These are phyloP conservation scores for Penicillium frequentans DNA, from an alignment of 2,329 filamentous ascomycete species.

Conservation along the genomic window DNA sequence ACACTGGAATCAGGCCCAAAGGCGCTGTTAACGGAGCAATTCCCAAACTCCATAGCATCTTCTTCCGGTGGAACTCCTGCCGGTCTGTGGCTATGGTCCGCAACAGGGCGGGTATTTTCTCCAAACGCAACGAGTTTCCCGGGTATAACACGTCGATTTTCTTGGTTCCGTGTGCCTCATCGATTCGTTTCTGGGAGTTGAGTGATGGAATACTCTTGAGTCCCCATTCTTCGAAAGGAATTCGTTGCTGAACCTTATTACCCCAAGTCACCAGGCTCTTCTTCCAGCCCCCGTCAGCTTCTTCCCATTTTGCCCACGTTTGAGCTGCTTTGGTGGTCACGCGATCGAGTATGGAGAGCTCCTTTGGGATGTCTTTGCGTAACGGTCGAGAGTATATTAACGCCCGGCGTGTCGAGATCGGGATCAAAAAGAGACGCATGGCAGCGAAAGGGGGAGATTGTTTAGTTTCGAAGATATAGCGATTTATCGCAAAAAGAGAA, in stretches of 20 bases:
- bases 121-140: constrained; percentile 63
- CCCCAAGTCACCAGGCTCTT: constrained; percentile 82
- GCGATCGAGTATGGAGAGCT: constrained; percentile 66
- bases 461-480: background rate
- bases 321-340: constrained; percentile 68
- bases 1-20: constrained; percentile 83
- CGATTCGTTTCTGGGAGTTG: constrained; percentile 63
- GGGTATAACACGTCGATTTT: constrained; percentile 72
- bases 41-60: constrained; percentile 76
- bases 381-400: constrained; percentile 88
- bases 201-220: constrained; percentile 90
- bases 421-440: constrained; percentile 93
- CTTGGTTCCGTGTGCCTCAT: constrained; percentile 65
- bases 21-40: constrained; percentile 83
- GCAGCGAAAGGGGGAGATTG: constrained; percentile 22
- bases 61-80: constrained; percentile 72
- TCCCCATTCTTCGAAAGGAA: constrained; percentile 97
- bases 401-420: constrained; percentile 85
- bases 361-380: constrained; percentile 55
- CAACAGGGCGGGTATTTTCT: constrained; percentile 66
- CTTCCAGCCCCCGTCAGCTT: constrained; percentile 82
- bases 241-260: constrained; percentile 79
- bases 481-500: background rate
- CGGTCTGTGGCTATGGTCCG: constrained; percentile 74
- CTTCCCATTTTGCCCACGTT: constrained; percentile 86